Base-by-base conservation (phyloP, 331 rosid species). In the Phaseolus coccineus region DNA sequence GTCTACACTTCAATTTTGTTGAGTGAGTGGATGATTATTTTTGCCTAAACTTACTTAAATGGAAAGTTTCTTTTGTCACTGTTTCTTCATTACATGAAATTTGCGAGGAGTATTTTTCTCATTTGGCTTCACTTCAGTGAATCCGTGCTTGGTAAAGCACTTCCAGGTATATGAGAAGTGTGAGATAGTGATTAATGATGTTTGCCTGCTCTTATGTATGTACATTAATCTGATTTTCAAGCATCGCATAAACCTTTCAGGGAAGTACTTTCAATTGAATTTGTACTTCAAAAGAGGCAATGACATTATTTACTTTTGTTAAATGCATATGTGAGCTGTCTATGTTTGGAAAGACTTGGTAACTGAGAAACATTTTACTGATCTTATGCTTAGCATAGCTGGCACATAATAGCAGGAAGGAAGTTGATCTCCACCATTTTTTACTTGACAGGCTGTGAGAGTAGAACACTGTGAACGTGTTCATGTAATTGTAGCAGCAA, bases 401-500 rank as follows among this genome's bases (percentile, higher is more conserved):
- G 51, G 31, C 25, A 65, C 53, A 67, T 77, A 16, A 9, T 69
- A 13, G 59, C 61, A 58, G 48, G 19, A 58, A 65, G 51, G 79
- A 74, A 64, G 69, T 44, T 76, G 76, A 64, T 76, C 71, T 42
- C 24, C 58, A 28, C n/a, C 51, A 5, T 64, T 55, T 65, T 84
- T 66, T 84, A 31, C 27, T 56, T 89, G 71, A 74, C 92, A 96
- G 99, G 97, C 99, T 64, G 94, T 93, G 15, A 89, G 94, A 89
- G 87, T 96, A 59, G 99, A 96, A 68, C 99, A 96, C 79, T 96
- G 99, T 82, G 99, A 96, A 84, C 88, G 99, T 71, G 99, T 90
- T 87, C 99, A 96, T 87, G 91, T 96, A 84, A 88, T 96, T 73
- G 93, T 93, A 72, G 99, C 92, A 28, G 84, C 99, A 28, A 93